Evolutionary conservation across 1,284 basidiomycete species (phyloP).

Genomic region (Fomitiporia mediterranea): DNA sequence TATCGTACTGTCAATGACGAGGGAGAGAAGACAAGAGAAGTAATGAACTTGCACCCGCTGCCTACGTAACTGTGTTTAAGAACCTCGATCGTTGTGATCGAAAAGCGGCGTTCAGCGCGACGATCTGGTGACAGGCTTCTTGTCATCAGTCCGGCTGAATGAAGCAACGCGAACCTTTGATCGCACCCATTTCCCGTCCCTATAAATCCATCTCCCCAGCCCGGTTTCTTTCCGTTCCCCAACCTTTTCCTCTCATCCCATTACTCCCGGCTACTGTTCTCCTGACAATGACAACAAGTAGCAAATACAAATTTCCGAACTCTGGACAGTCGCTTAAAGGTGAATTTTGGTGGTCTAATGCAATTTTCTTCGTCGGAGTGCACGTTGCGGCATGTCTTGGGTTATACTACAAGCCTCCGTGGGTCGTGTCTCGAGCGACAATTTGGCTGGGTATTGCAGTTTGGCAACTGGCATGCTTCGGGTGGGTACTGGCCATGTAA

Average conservation of each 20-base stretch:
- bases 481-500: constrained; percentile 38
- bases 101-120: too few species aligned
- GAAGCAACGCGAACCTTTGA: background rate
- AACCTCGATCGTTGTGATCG: too few species aligned
- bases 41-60: background rate
- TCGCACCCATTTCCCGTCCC: background rate
- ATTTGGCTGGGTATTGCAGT: constrained; percentile 48
- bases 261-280: background rate
- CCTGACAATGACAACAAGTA: background rate
- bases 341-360: constrained; percentile 66
- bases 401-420: constrained; percentile 45
- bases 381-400: constrained; percentile 61
- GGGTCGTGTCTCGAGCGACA: constrained; percentile 41
- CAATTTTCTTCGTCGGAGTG: constrained; percentile 57
- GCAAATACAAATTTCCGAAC: background rate
- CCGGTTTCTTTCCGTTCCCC: background rate
- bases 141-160: background rate
- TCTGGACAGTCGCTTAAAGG: constrained; percentile 4
- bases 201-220: background rate
- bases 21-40: background rate
- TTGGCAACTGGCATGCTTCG: constrained; percentile 72
- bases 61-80: background rate
- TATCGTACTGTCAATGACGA: too few species aligned
- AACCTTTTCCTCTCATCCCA: background rate
- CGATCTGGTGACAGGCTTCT: background rate